phyloP scores from a whole-genome alignment of 495 filamentous ascomycete species.

The Trichoderma asperelloides region DNA sequence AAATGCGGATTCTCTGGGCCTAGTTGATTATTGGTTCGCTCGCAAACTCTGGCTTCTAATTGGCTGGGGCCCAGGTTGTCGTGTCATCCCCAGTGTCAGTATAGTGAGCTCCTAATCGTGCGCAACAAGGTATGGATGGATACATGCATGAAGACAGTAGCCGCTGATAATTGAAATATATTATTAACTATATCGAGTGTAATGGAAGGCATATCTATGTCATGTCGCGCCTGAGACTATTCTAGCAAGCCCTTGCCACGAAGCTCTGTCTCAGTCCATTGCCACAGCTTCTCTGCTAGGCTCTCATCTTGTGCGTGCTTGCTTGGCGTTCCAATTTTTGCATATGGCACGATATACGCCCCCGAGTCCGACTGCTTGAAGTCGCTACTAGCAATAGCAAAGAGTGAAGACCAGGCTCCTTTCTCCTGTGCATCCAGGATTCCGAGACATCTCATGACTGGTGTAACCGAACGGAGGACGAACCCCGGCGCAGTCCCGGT shows the following conservation, averaged over 20 bases:
- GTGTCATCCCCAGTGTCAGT: not conserved
- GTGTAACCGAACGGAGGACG: conserved; percentile 8
- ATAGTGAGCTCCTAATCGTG: too few species aligned
- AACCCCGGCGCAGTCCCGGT: not conserved
- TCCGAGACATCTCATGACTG: conserved; percentile 13
- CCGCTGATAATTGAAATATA: too few species aligned
- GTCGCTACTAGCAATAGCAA: conserved; percentile 14
- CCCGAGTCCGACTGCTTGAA: conserved; percentile 11
- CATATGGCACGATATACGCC: conserved; percentile 13
- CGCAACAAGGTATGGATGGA: too few species aligned
- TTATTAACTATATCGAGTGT: too few species aligned
- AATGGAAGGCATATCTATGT: too few species aligned
- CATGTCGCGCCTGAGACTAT: not conserved
- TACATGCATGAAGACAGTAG: too few species aligned
- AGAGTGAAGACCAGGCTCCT: conserved; percentile 15
- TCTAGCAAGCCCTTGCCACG: conserved; percentile 14
- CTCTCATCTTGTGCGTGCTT: conserved; percentile 13
- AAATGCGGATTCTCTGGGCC: not conserved
- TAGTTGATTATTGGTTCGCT: not conserved
- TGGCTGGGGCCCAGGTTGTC: conserved; percentile 14
- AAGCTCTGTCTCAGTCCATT: conserved; percentile 22
- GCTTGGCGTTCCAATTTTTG: conserved; percentile 14
- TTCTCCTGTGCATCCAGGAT: conserved; percentile 13
- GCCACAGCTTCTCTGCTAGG: conserved; percentile 19
- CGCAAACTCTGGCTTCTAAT: not conserved